Conservation (phyloP, 2,329 filamentous ascomycete species). For the Xylaria sp. region DNA sequence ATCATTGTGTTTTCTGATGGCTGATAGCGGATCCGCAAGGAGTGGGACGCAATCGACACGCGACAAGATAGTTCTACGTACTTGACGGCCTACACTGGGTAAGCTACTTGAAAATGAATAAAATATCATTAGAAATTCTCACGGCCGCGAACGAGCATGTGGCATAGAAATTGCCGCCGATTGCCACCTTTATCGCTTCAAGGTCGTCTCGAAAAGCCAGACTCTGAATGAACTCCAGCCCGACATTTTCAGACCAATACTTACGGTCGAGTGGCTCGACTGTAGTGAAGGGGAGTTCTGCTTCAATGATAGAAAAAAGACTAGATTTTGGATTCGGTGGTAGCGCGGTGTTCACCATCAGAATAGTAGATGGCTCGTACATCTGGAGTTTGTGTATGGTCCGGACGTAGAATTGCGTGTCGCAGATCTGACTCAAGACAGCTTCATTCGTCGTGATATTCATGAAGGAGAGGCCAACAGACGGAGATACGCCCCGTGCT, state of each 20-base stretch:
- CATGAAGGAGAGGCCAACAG: constrained; percentile 86
- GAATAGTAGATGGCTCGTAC: constrained; percentile 80
- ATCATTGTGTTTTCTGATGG: constrained; percentile 94
- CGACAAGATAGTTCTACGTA: constrained; percentile 79
- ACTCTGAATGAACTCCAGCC: constrained; percentile 80
- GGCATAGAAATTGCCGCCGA: constrained; percentile 86
- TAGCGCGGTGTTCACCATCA: constrained; percentile 79
- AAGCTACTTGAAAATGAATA: constrained; percentile 35
- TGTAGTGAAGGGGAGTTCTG: constrained; percentile 72
- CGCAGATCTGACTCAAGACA: constrained; percentile 88
- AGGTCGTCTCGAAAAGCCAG: constrained; percentile 85
- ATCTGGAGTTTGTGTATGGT: constrained; percentile 88
- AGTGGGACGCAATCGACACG: constrained; percentile 78
- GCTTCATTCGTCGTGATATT: constrained; percentile 88
- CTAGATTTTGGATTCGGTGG: constrained; percentile 75
- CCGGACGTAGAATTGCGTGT: constrained; percentile 90
- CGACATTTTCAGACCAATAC: constrained; percentile 84
- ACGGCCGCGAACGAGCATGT: constrained; percentile 88
- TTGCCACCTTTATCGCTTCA: constrained; percentile 81
- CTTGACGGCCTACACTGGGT: constrained; percentile 72
- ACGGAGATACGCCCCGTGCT: constrained; percentile 85
- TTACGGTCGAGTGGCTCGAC: constrained; percentile 77
- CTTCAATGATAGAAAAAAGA: constrained; percentile 77
- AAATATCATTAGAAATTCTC: constrained; percentile 49
- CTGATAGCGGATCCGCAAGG: constrained; percentile 86